A percentile compares a stretch with the other conserved stretches of the same genome.
Evolutionary conservation across 148 eudicot species (phyloP).

Genomic region (Amaranthus cruentus): DNA sequence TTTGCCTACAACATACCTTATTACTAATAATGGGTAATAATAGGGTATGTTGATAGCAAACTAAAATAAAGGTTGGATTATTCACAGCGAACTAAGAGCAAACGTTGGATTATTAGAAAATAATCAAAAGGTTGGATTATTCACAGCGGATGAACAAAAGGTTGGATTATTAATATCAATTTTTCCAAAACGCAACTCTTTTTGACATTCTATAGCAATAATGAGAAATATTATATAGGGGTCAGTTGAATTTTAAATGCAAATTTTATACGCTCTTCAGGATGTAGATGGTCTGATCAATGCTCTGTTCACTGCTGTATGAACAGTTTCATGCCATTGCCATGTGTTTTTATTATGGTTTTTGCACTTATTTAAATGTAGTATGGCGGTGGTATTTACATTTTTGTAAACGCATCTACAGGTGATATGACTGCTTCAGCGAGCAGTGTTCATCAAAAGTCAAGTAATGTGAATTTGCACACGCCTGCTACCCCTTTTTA

Average conservation of each 20-base stretch:
- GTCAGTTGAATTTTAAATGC: background rate
- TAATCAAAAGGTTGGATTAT: too few species aligned
- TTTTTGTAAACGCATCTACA: constrained; percentile 17
- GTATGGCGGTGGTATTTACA: background rate
- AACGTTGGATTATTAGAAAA: too few species aligned
- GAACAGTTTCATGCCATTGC: background rate
- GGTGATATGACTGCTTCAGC: constrained; percentile 35
- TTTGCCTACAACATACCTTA: too few species aligned
- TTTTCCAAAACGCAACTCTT: too few species aligned
- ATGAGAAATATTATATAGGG: background rate
- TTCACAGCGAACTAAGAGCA: too few species aligned
- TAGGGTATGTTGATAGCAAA: too few species aligned
- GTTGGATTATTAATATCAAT: too few species aligned
- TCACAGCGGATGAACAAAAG: too few species aligned
- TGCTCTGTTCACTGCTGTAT: background rate
- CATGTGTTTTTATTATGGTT: background rate
- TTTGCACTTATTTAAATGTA: background rate
- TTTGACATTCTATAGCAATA: background rate
- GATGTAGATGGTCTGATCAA: background rate
- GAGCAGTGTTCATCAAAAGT: constrained; percentile 33
- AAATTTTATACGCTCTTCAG: background rate
- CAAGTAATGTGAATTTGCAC: constrained; percentile 55
- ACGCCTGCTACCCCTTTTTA: constrained; percentile 80
- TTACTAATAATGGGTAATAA: too few species aligned
- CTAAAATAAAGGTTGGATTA: too few species aligned